Base-by-base conservation (phyloP, 2,329 filamentous ascomycete genomes). In the Hyphodiscus sp. region DNA sequence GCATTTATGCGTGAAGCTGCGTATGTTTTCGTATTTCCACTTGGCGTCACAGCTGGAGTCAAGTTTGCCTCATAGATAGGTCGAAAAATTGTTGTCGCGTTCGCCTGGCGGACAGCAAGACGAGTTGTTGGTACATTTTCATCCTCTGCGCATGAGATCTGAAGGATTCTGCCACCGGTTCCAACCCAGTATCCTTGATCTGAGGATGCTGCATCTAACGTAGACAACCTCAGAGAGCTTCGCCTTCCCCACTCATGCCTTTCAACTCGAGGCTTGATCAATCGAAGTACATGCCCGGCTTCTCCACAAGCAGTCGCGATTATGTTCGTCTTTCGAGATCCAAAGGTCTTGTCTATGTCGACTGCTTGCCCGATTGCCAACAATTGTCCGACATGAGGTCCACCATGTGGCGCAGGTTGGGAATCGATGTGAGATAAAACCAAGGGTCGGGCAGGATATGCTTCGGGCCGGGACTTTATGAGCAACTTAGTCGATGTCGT, bases 1-100 rank as follows among this genome's bases (percentile, higher is more conserved):
- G 78, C 70, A 41, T 78, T 73, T 16, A 91, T 73, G 49, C 73
- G 73, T 0, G 82, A 82, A 2, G 75, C 62, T 1, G 65, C 45
- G 60, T 60, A 65, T 20, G 19, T 20, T 9, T 53, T 50, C 20
- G 45, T 43, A 44, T 51, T 51, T 11, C 44, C 41, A 16, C 16
- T 49, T 13, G 56, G 55, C 13, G 54, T 47, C 18, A 42, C 43
- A 20, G 52, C 26, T 41, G 45, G 50, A n/a, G 52, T 45, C 16
- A 45, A 19, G 19, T 45, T 54, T 41, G 57, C 49, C n/a, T 59
- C 58, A 59, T 62, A 63, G 20, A 45, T 30, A n/a, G 65, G 65
- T 38, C 70, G 70, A 49, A 79, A 73, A 2, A 80, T 64, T 11
- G 74, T 68, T 1, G 70, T 74, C 2, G 65, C 65, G 5, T 62